Conservation (phyloP, 306 rosid genomes). For the Sesbania bispinosa region DNA sequence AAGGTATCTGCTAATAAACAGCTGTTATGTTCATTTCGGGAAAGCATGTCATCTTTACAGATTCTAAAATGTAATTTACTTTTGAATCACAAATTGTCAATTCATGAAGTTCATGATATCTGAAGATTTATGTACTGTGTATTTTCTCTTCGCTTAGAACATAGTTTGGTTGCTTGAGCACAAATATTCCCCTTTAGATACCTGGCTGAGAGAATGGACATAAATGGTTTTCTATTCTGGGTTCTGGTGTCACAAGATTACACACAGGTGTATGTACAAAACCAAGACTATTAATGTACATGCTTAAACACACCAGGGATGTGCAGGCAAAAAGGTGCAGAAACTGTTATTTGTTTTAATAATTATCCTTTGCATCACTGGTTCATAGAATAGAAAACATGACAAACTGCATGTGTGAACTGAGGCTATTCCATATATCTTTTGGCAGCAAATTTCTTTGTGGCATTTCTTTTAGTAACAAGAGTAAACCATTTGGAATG, state of each 20-base stretch:
- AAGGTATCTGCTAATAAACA: neutral
- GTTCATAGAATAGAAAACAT: neutral
- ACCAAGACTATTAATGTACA: neutral
- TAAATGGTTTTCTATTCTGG: neutral
- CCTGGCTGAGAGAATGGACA: constrained; percentile 10
- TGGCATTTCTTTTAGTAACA: neutral
- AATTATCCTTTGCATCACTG: neutral
- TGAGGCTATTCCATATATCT: constrained; percentile 7
- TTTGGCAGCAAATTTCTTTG: neutral
- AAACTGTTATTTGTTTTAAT: neutral
- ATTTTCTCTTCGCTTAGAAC: neutral
- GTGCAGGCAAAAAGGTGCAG: neutral
- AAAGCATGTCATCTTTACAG: constrained; percentile 26
- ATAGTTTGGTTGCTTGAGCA: constrained; percentile 16
- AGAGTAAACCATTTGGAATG: neutral
- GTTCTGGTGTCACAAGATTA: neutral
- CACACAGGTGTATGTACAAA: neutral
- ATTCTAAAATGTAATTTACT: constrained; percentile 3
- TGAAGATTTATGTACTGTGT: neutral
- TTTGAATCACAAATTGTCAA: constrained; percentile 18
- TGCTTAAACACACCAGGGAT: neutral
- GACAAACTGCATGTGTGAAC: neutral
- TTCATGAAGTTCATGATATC: constrained; percentile 15
- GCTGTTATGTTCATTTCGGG: neutral
- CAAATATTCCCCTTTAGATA: neutral